These are phyloP conservation scores for Russula brevipes DNA, from an alignment of 768 basidiomycete genomes.

Conservation along the genomic window DNA sequence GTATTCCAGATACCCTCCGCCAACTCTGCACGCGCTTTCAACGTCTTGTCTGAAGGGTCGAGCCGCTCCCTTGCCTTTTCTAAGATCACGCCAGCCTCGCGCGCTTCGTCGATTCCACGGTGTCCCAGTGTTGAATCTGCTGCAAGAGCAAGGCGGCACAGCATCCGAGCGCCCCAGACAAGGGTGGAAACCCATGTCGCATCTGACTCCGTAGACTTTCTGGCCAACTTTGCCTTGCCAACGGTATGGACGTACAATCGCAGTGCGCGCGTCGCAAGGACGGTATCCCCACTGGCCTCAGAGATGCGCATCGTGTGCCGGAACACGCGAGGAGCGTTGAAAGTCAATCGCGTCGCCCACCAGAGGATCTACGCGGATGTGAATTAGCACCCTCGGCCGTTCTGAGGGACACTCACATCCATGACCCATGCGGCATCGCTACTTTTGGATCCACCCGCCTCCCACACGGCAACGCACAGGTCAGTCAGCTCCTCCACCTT, in stretches of 20 bases:
- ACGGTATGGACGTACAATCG: constrained; percentile 81
- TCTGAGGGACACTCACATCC: constrained; percentile 50
- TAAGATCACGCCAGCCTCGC: constrained; percentile 58
- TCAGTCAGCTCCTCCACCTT: constrained; percentile 83
- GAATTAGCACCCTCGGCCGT: background rate
- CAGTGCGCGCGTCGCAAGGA: constrained; percentile 69
- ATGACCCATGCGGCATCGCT: constrained; percentile 72
- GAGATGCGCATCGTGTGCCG: constrained; percentile 80
- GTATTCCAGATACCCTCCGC: constrained; percentile 72
- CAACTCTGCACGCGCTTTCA: constrained; percentile 55
- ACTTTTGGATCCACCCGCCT: constrained; percentile 58
- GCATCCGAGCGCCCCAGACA: constrained; percentile 70
- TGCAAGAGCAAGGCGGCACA: constrained; percentile 49
- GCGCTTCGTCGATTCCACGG: constrained; percentile 48
- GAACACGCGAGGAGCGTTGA: constrained; percentile 82
- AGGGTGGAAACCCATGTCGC: constrained; percentile 71
- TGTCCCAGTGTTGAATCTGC: constrained; percentile 18
- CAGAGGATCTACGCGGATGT: constrained; percentile 60
- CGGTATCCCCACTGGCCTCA: constrained; percentile 52
- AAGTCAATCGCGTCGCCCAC: constrained; percentile 92
- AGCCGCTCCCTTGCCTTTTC: constrained; percentile 56
- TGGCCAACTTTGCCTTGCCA: constrained; percentile 71
- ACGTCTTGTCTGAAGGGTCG: constrained; percentile 42
- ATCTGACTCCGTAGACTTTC: constrained; percentile 57
- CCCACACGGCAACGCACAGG: constrained; percentile 76